Evolutionary conservation across 768 basidiomycete genomes (phyloP), one percentile per base, ranked within the genome.

Genomic region (Tricholoma matsutake): DNA sequence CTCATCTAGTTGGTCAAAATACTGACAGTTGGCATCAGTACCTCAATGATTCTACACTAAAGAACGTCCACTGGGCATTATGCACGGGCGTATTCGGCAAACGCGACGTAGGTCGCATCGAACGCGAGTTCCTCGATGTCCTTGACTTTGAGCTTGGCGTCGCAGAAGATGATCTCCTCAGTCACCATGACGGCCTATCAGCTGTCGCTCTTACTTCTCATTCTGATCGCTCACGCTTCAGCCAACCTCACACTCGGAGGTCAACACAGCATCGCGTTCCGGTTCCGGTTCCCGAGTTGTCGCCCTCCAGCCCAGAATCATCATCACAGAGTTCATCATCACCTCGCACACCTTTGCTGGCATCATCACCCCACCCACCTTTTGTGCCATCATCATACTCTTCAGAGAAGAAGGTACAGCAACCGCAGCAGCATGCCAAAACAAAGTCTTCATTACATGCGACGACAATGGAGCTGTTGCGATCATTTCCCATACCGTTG

Each of bases 1-100:
- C 54, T 60, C 18, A 16, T 59, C 22, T 51, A 56, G 51, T 43
- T 49, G 45, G 64, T 66, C 25, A 65, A 59, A 56, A 56, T 56
- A 54, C 45, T 67, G 22, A 63, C 54, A 34, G 10, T 61, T 54
- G 56, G 41, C 22, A 20, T 11, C 61, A 91, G 86, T 94, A 94
- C 70, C 77, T 89, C 35, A 94, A 95, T 72, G 94, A 96, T 72
- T 92, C 89, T 14, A 92, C 91, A 28, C 82, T 94, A 14, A 95
- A 95, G 81, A 95, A 95, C 75, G 81, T 90, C 54, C 92, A 95
- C 72, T 95, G 92, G 92, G 88, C 89, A 8, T 78, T 89, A n/a
- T 91, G 89, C 73, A 90, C 90, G 0, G 87, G 87, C 31, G 86
- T 91, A 28, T 92, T 92, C 70, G 88, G 89, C 65, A 90, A 89